These are phyloP conservation scores for Penicillium griseofulvum DNA, from an alignment of 2,329 filamentous ascomycete species.

Conservation along the genomic window DNA sequence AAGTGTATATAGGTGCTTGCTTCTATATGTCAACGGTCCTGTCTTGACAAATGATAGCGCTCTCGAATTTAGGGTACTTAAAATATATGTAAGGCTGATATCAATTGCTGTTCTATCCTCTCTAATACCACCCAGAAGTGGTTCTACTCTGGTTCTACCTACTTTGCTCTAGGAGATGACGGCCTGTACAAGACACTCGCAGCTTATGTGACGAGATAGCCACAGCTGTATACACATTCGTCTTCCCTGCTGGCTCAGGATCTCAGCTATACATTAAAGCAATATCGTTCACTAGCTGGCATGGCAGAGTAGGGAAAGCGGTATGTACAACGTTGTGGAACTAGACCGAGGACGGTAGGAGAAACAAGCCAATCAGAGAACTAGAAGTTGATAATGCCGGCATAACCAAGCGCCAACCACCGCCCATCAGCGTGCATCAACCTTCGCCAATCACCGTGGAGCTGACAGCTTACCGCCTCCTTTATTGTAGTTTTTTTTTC, in stretches of 20 bases:
- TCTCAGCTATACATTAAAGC: no score
- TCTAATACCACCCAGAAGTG: neutral
- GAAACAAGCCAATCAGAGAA: neutral
- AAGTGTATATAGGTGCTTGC: neutral
- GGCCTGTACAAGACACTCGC: neutral
- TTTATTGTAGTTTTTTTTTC: slow-evolving; percentile 21
- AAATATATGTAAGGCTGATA: neutral
- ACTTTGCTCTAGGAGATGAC: neutral
- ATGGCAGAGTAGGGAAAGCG: no score
- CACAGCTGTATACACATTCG: neutral
- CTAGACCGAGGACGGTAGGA: neutral
- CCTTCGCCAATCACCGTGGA: slow-evolving; percentile 21
- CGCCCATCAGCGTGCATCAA: neutral
- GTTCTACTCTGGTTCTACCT: neutral
- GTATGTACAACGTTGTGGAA: no score
- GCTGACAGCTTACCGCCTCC: slow-evolving; percentile 25
- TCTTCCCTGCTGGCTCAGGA: neutral
- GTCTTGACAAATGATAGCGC: neutral
- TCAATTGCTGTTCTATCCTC: neutral
- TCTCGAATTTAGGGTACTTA: neutral
- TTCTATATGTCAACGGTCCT: neutral
- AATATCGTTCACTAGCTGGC: neutral
- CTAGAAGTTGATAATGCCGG: accelerated
- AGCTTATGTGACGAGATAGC: neutral
- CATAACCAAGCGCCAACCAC: neutral